Base-by-base conservation (phyloP, 2,329 filamentous ascomycete species). In the Raffaelea ambrosiae region DNA sequence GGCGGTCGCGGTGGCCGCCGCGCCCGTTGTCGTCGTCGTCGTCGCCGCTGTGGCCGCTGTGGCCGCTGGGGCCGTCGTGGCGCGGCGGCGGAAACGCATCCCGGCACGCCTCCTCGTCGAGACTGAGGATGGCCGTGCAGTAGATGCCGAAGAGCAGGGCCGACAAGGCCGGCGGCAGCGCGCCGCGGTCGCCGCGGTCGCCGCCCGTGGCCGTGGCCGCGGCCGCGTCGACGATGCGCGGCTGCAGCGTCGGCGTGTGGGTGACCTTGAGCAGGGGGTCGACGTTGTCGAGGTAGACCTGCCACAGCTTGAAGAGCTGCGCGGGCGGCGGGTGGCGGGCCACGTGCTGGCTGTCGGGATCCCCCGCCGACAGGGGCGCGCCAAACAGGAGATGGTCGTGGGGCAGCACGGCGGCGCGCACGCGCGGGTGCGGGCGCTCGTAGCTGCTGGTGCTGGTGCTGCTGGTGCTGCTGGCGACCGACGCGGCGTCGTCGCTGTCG, bases 101-200 rank as follows among this genome's bases (percentile, higher is more conserved):
- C 5, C 57, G 51, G 39, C 72, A 79, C 26, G 71, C 66, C 1
- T 68, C 61, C 0, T 66, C 62, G 0, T 56, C 58, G 3, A 80
- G 58, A 33, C 67, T 76, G 3, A 63, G 47, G 3, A 69, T 47
- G 0, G 72, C 59, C 31, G 68, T 58, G 26, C 62, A 65, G 53
- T 76, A 76, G 2, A 77, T 67, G 50, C 70, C 62, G 49, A 82
- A 81, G 61, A 81, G 70, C 4, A 82, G 64, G 0, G 76, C 75
- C 54, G 80, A 72, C 3, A 79, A 56, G 0, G 58, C 51, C 0
- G 67, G 60, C 3, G 54, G 54, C 11, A 77, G 62, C 16, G 59
- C 65, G 2, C 55, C 50, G 1, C 73, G 8, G 38, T 77, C 61
- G 5, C n/a, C n/a, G n/a, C n/a, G n/a, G 65, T 59, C 1, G 63